Conservation (phyloP, 2,329 filamentous ascomycete genomes). For the Thermoascus crustaceus region DNA sequence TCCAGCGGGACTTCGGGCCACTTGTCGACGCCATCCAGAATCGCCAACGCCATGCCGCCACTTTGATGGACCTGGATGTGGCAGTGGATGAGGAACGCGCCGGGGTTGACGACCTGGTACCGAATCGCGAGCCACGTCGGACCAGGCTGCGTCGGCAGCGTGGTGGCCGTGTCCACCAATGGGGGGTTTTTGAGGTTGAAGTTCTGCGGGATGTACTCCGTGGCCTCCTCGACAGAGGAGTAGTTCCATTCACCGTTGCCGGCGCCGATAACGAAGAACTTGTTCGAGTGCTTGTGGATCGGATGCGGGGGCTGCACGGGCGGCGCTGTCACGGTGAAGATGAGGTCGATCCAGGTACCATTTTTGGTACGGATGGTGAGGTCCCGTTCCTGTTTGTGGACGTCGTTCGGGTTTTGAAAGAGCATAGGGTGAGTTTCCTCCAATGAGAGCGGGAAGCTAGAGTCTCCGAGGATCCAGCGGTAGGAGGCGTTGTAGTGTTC, state of each 20-base stretch:
- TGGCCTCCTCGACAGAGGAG: conserved; percentile 46
- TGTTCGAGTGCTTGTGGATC: conserved; percentile 58
- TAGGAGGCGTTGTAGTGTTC: conserved; percentile 35
- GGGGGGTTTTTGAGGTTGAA: conserved; percentile 54
- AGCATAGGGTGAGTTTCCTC: conserved; percentile 40
- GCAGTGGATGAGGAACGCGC: conserved; percentile 49
- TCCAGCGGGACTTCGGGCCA: conserved; percentile 23
- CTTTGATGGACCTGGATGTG: conserved; percentile 48
- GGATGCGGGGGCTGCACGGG: conserved; percentile 51
- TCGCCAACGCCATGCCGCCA: conserved; percentile 49
- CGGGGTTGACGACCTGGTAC: conserved; percentile 47
- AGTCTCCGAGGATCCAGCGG: conserved; percentile 44
- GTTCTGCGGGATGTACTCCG: conserved; percentile 35
- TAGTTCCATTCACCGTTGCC: conserved; percentile 47
- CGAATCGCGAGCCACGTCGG: conserved; percentile 44
- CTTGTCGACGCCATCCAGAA: conserved; percentile 35
- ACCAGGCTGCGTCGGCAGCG: conserved; percentile 22
- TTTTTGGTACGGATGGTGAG: conserved; percentile 43
- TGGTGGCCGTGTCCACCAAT: conserved; percentile 43
- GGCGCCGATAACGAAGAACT: conserved; percentile 49
- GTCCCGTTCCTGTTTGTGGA: no score
- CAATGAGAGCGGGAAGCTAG: conserved; percentile 29
- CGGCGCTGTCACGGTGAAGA: conserved; percentile 38
- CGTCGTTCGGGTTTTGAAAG: conserved; percentile 32
- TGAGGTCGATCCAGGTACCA: conserved; percentile 49